Conservation (phyloP, 495 filamentous ascomycete species). For the Lindgomyces ingoldianus region DNA sequence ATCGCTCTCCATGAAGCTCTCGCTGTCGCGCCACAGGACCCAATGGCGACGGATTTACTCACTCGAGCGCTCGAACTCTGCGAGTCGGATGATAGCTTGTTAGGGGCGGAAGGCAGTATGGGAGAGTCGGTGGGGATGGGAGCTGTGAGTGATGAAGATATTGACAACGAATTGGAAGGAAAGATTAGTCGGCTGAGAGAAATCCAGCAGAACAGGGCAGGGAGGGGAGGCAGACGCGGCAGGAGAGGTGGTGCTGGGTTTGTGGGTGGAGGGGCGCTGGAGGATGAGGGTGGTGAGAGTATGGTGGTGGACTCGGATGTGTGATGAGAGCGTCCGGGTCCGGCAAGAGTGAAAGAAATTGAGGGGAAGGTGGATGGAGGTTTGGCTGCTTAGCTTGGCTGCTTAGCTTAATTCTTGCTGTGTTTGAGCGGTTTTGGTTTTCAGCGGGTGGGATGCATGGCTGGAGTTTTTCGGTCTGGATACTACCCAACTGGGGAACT, state of each 20-base stretch:
- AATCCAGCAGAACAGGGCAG: conserved; percentile 22
- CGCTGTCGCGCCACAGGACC: conserved; percentile 48
- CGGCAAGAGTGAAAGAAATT: too few relatives aligned
- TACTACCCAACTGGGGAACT: too few relatives aligned
- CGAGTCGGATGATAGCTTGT: conserved; percentile 28
- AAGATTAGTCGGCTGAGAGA: conserved; percentile 32
- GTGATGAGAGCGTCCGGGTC: too few relatives aligned
- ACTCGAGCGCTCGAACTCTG: conserved; percentile 43
- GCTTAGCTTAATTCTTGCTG: too few relatives aligned
- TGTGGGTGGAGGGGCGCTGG: conserved; percentile 23
- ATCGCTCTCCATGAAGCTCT: conserved; percentile 49
- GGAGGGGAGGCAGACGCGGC: conserved; percentile 23
- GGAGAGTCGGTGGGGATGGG: not conserved
- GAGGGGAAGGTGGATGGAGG: too few relatives aligned
- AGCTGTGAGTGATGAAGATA: conserved; percentile 34
- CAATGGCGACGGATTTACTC: conserved; percentile 48
- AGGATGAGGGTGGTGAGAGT: conserved; percentile 26
- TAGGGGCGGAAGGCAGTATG: not conserved
- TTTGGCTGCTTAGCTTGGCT: too few relatives aligned
- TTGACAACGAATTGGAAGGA: conserved; percentile 37
- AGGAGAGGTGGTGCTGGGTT: conserved; percentile 16
- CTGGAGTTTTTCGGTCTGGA: too few relatives aligned
- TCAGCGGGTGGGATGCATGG: too few relatives aligned
- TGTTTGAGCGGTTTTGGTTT: too few relatives aligned
- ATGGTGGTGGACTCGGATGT: conserved; percentile 38